Evolutionary conservation across 2,329 filamentous ascomycete genomes (phyloP), one percentile per base, ranked within the genome.

Genomic region (Lithohypha guttulata): DNA sequence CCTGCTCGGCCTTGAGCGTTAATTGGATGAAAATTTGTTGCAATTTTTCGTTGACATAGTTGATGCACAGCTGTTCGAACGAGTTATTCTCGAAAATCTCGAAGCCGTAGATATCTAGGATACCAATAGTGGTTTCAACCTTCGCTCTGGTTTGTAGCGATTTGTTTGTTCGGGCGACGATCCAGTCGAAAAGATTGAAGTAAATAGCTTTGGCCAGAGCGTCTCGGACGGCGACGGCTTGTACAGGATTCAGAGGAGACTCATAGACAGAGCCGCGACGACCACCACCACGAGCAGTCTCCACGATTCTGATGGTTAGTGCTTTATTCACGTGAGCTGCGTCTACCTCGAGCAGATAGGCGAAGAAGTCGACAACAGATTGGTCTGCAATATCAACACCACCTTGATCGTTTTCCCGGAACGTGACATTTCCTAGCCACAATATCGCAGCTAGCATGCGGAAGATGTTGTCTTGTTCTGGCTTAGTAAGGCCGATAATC

Each of bases 31-130:
- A 98, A 54, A 98, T 96, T 57, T 98, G 91, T 63, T 98, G 91
- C 42, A 98, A 69, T 63, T 98, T 98, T 65, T 98, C 91, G 62
- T 98, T 98, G 56, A 96, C 93, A 56, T 96, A 98, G 68, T 98
- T 98, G 71, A 98, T 98, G 64, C 91, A 98, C 6, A 98, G 75
- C 63, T 98, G 91, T 60, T 98, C 91, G 55, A 98, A 98, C 49
- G 84, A 95, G 67, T 98, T 98, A 66, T 89, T 91, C 59, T 98
- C 91, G 51, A 98, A 98, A 51, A 98, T 98, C 59, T 98, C 91
- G 55, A 98, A 98, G 2, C 91, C 91, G 59, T 98, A 98, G 51
- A 98, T 98, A 70, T 98, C 91, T 50, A 98, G 71, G 56, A 98
- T 96, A 56, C 91, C 91, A 51, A 98, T 91, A 2, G 84, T 84